Evolutionary conservation across 345 rosid species (phyloP), one percentile per base, ranked within the genome.

Genomic region (Sisymbrium altissimum): DNA sequence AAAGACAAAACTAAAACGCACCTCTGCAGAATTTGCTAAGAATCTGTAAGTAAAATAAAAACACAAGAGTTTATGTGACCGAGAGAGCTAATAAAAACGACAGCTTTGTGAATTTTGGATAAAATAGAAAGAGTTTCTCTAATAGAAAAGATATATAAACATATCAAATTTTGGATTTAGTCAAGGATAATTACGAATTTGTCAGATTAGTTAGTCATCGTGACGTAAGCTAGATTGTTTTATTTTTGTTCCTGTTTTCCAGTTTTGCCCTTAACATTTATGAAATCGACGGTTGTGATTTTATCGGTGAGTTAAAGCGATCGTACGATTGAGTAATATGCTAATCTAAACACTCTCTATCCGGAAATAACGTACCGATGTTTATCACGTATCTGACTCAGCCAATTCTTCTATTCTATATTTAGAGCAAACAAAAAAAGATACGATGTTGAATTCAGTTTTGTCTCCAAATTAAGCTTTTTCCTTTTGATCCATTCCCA

Each of bases 241-340:
- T 1, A 9, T 7, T 10, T 21, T 3, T 46, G 0, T 33, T 6
- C 0, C 10, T 35, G 23, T 50, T 40, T 73, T 27, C 8, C 48
- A 25, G 14, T 35, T 73, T 65, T 73, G 7, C n/a, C 68, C 63
- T 64, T 7, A n/a, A 1, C 8, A n/a, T 32, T 43, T 17, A 43
- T 15, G 66, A 66, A 57, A 74, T 46, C 14, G 38, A 74, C 72
- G 78, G 72, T 48, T 45, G 60, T 46, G 78, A 74, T 66, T 0
- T 66, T 13, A 74, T 64, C 40, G 23, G 50, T 56, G 17, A 66
- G 38, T 50, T 38, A 30, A 40, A 32, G 53, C 32, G 10, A 17
- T 29, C 15, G 43, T 41, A 4, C 49, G 10, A 6, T 64, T 0
- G n/a, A 32, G 15, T 36, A 12, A 23, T n/a, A n/a, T n/a, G n/a